phyloP scores from a whole-genome alignment of 768 basidiomycete species.

The Boletus rubroflammeus region DNA sequence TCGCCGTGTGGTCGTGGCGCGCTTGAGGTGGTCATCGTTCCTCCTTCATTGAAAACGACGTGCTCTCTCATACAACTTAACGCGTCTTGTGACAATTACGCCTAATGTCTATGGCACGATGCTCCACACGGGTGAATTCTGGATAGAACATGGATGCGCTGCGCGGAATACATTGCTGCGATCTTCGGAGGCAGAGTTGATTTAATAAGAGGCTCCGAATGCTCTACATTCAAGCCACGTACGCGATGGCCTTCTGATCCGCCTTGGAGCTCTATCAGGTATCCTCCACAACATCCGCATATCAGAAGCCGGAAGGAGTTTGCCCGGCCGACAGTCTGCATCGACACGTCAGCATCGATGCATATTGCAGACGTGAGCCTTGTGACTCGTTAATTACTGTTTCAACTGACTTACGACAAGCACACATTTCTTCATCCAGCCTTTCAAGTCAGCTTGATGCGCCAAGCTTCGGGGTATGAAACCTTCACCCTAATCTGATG shows the following conservation, averaged over 20 bases:
- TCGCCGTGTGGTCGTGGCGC: background rate
- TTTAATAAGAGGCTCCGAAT: constrained; percentile 3
- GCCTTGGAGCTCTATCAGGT: background rate
- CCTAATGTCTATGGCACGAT: background rate
- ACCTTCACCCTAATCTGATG: background rate
- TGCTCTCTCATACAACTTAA: background rate
- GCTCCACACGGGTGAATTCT: constrained; percentile 2
- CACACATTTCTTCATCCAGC: background rate
- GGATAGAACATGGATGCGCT: background rate
- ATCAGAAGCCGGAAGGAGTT: background rate
- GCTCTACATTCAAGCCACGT: background rate
- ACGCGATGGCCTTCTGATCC: background rate
- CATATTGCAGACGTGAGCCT: background rate
- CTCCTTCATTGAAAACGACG: background rate
- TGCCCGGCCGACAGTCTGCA: background rate
- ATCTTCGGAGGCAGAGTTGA: background rate
- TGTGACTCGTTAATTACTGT: background rate
- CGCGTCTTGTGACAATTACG: background rate
- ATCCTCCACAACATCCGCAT: background rate
- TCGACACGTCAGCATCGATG: background rate
- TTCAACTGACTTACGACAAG: background rate
- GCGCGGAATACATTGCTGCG: background rate
- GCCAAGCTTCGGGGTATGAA: background rate
- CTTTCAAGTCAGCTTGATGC: background rate
- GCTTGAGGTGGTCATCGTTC: background rate